Evolutionary conservation across 78 protist genomes (phyloP).

Genomic region (Pigoraptor vietnamica): DNA sequence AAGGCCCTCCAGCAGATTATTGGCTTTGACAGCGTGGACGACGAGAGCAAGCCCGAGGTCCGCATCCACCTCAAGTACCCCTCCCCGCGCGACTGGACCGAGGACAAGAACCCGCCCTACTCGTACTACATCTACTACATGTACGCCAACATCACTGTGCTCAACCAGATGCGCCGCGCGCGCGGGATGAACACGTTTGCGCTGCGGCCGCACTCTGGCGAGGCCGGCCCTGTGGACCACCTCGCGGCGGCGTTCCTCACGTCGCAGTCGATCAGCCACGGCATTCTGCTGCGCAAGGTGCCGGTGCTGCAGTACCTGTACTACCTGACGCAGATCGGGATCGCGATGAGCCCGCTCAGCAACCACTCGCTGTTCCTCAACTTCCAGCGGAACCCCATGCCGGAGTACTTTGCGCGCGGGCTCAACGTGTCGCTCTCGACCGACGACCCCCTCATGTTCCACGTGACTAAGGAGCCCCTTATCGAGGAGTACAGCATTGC

Average conservation of each 20-base stretch:
- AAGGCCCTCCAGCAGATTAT: slow-evolving; percentile 69
- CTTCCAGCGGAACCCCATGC: slow-evolving; percentile 5
- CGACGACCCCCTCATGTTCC: slow-evolving; percentile 96
- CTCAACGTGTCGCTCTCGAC: slow-evolving; percentile 90
- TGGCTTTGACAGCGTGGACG: slow-evolving; percentile 97
- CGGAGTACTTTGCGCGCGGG: slow-evolving; percentile 77
- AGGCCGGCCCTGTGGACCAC: slow-evolving; percentile 73
- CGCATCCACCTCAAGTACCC: slow-evolving; percentile 38
- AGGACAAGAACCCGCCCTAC: slow-evolving; percentile 89
- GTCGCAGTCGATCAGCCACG: slow-evolving; percentile 89
- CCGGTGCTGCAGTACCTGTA: slow-evolving; percentile 92
- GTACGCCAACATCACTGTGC: slow-evolving; percentile 83
- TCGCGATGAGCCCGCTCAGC: slow-evolving; percentile 92
- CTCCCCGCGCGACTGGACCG: slow-evolving; percentile 76
- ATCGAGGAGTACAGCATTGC: slow-evolving; percentile 68
- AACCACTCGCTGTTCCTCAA: slow-evolving; percentile 85
- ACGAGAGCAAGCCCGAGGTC: slow-evolving; percentile 86
- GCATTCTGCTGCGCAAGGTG: slow-evolving; percentile 78
- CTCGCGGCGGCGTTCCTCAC: slow-evolving; percentile 71
- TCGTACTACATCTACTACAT: slow-evolving; percentile 86
- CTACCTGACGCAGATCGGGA: slow-evolving; percentile 55
- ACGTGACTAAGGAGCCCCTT: slow-evolving; percentile 94
- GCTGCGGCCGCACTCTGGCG: slow-evolving; percentile 93
- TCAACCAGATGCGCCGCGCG: slow-evolving; percentile 56
- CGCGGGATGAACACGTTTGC: slow-evolving; percentile 58